Base-by-base conservation (phyloP, 2,329 filamentous ascomycete species). In the Alternaria hordeiaustralica region DNA sequence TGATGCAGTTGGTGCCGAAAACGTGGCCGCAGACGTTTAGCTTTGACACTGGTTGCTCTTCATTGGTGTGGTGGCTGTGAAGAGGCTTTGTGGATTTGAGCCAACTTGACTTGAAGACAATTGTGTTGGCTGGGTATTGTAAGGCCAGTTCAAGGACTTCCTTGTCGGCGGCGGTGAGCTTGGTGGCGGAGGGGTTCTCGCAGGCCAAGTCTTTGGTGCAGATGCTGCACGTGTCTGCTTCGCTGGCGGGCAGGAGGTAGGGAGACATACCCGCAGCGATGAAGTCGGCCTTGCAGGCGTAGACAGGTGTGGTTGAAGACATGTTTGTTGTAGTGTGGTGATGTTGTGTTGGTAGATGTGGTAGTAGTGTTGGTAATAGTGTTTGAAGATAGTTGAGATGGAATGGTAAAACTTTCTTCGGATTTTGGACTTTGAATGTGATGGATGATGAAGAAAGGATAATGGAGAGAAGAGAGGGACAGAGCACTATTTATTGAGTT, bases 191-290 rank as follows among this genome's bases (percentile, higher is more conserved):
- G 55, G 7, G 44, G 55, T 44, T 33, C 30, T 58, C 45, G 30
- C 44, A 51, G 36, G 55, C 55, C 45, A 58, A 15, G 45, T 43
- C 55, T 58, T 58, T 43, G 18, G 23, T 45, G 12, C 55, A 58
- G 55, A 58, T 58, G n/a, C 10, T 43, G 45, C 55, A 58, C 30
- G 20, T 23, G 25, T 50, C 55, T 58, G 23, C 4, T 20, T 13
- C 20, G 8, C 28, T n/a, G 30, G 28, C 23, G 28, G 28, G 30
- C 36, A 21, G 45, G 21, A 58, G 28, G 45, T 30, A 15, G 3
- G 55, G 55, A 6, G 44, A 28, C 25, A 58, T 12, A 13, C 44
- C 55, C 21, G 10, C 18, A 12, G 33, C 21, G 9, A 36, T n/a
- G 30, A 50, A 58, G 23, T 18, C 20, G 9, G 28, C 45, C 45